A percentile compares a stretch with the other conserved stretches of the same genome.
Evolutionary conservation across 805 yeast species (phyloP).

Genomic region (Metschnikowia drakensbergensis): DNA sequence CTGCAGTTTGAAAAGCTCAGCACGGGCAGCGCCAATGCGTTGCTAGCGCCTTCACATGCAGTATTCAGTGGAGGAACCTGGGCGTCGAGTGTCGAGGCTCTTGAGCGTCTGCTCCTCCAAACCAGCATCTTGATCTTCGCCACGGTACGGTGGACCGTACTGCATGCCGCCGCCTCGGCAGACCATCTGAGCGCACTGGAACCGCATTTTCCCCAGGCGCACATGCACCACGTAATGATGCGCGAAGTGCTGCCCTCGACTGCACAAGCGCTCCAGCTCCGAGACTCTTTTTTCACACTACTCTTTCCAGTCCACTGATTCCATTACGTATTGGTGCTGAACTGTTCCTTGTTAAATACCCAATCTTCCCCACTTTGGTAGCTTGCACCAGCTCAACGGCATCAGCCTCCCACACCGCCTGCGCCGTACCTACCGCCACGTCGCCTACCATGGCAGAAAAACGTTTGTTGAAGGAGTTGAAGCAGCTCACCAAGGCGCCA

Average conservation of each 20-base stretch:
- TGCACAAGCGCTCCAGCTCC: not conserved
- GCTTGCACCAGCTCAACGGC: too few relatives aligned
- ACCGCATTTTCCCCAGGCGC: conserved; percentile 1
- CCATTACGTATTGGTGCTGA: too few relatives aligned
- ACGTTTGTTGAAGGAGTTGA: conserved; percentile 37
- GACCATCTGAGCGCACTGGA: not conserved
- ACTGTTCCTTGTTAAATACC: too few relatives aligned
- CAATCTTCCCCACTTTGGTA: too few relatives aligned
- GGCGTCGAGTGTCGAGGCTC: too few relatives aligned
- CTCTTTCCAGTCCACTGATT: not conserved
- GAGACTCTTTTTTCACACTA: not conserved
- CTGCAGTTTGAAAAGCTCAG: too few relatives aligned
- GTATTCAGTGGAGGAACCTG: too few relatives aligned
- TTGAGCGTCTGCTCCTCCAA: too few relatives aligned
- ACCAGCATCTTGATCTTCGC: too few relatives aligned
- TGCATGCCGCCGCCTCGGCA: conserved; percentile 1
- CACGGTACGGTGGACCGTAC: not conserved
- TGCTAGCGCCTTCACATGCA: too few relatives aligned
- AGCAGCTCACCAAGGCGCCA: conserved; percentile 29
- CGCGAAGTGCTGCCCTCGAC: not conserved
- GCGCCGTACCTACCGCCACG: not conserved
- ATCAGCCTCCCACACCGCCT: too few relatives aligned
- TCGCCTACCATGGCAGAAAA: conserved; percentile 34
- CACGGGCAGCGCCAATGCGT: too few relatives aligned
- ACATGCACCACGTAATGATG: conserved; percentile 1